Conservation (phyloP, 2,329 filamentous ascomycete species). For the Blastomyces percursus region DNA sequence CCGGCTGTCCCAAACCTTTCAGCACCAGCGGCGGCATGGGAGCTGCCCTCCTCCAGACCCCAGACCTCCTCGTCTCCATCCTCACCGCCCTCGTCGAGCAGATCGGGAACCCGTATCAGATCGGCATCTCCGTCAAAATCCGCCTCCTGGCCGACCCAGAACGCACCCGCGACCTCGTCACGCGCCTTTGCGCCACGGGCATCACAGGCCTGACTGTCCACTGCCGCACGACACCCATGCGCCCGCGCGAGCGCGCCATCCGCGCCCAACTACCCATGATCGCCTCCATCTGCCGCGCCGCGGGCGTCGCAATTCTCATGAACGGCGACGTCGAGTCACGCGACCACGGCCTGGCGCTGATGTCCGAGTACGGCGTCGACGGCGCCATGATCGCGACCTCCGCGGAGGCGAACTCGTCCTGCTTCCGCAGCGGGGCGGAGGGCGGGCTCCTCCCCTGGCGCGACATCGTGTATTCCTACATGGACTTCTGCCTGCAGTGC, state of each 20-base stretch:
- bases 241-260: constrained; percentile 77
- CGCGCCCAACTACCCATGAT: constrained; percentile 79
- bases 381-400: constrained; percentile 95
- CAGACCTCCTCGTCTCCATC: constrained; percentile 73
- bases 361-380: constrained; percentile 71
- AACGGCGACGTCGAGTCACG: constrained; percentile 80
- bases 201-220: constrained; percentile 90
- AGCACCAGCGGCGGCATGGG: constrained; percentile 93
- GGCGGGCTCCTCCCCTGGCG: constrained; percentile 65
- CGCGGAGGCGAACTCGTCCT: constrained; percentile 83
- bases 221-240: constrained; percentile 93
- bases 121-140: constrained; percentile 96
- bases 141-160: constrained; percentile 68
- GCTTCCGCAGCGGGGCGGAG: constrained; percentile 59
- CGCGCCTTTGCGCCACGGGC: constrained; percentile 68
- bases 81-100: constrained; percentile 70
- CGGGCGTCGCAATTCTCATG: constrained; percentile 85
- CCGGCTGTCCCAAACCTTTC: constrained; percentile 96
- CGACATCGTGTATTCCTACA: constrained; percentile 65
- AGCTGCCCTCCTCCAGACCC: constrained; percentile 73
- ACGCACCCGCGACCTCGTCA: constrained; percentile 66
- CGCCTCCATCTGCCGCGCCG: constrained; percentile 63
- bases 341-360: constrained; percentile 60
- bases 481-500: constrained; percentile 60
- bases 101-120: constrained; percentile 65